Evolutionary conservation across 2,329 filamentous ascomycete genomes (phyloP), one percentile per base, ranked within the genome.

Genomic region (Graphilbum sp.): DNA sequence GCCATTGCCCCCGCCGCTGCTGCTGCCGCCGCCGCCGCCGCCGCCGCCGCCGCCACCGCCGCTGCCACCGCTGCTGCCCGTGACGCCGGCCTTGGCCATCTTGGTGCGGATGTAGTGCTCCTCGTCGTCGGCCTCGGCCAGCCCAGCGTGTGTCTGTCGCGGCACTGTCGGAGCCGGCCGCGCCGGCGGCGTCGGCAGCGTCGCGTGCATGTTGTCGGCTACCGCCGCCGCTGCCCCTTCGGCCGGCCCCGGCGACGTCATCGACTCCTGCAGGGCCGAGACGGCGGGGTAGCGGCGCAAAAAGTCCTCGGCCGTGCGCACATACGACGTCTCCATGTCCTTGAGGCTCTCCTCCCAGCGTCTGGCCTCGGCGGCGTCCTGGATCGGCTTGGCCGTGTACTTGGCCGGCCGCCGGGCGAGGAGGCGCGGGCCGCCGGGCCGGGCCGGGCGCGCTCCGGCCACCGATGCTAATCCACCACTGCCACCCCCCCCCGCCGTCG

Each of bases 221-320:
- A 12, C 20, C 16, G 13, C 25, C 13, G 32, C 13, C n/a, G n/a
- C n/a, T n/a, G n/a, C n/a, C n/a, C n/a, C 21, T 24, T 11, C 11
- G 21, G 21, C 21, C 21, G 21, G 6, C 21, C 21, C 40, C 43
- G 59, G 55, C 23, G 67, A 62, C 3, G 58, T 58, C 72, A 77
- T 78, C 3, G 72, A 76, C 50, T 77, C 69, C 33, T 68, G 64
- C 34, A 66, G 64, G 30, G 72, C 59, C 5, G 75, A 66, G 16
- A 82, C 66, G 8, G 86, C 76, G 0, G 87, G 86, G 52, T 78
- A 94, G 17, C 83, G 71, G 8, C 82, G 75, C 36, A 92, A 59
- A 49, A 95, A 95, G 25, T 93, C 87, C 45, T 90, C 82, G 12
- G 79, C 83, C 5, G 75, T 77, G 41, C 77, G 76, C 32, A 79